Evolutionary conservation across 1,284 basidiomycete species (phyloP), one percentile per base, ranked within the genome.

Genomic region (Hypsizygus ulmarius): DNA sequence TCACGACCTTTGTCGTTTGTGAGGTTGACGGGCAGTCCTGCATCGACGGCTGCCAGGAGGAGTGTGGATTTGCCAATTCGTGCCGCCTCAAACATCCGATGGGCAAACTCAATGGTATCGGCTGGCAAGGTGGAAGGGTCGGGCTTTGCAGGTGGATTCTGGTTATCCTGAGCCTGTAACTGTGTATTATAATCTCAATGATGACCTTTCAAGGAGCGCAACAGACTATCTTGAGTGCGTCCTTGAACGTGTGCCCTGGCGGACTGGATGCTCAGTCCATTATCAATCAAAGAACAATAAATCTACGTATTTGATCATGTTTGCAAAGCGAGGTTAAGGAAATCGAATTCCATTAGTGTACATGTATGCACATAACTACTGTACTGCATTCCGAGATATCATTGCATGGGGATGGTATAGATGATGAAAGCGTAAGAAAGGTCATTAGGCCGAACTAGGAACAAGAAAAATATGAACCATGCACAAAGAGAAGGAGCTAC

Each of bases 71-170:
- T 69, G 11, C 89, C 88, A 4, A 68, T 60, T 4, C 90, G 79
- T 9, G 87, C 89, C 9, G 84, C 79, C 49, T 90, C 78, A 66
- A 93, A 92, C 71, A 91, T 84, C 50, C 79, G 76, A 47, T 80
- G 75, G 0, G 88, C 87, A 64, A 90, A 90, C 10, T 76, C 77
- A 53, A 90, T 47, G 10, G 87, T 86, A 29, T 68, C 69, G 14
- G 57, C 34, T 15, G 70, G 64, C 27, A 72, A 55, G 9, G 50
- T 53, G 15, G 59, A 55, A 12, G 56, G 60, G 43, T 61, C 62
- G 15, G 45, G 35, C 29, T 51, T 19, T 34, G 28, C 27, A 5
- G 5, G 25, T 15, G 19, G n/a, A 18, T 29, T 30, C 11, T 32
- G n/a, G 19, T 42, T 49, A 10, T 11, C 25, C 38, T 48, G 43